Evolutionary conservation across 768 basidiomycete species (phyloP).

Genomic region (Boletus sp.): DNA sequence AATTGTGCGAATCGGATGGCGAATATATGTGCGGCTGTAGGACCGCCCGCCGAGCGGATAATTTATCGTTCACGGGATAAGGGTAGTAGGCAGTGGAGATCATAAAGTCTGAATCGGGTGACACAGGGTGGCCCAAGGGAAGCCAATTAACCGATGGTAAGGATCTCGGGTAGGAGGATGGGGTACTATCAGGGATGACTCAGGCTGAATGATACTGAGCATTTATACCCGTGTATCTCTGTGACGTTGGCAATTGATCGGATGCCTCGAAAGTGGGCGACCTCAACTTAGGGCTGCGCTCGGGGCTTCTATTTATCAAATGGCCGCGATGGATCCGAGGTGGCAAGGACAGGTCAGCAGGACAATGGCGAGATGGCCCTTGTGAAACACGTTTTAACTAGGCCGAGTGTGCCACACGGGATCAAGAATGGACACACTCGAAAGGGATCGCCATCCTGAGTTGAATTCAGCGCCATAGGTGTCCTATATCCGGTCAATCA

Average conservation of each 20-base stretch:
- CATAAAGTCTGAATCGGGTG: slow-evolving; percentile 28
- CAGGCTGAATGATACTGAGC: slow-evolving; percentile 19
- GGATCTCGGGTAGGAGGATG: slow-evolving; percentile 15
- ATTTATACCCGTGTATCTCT: slow-evolving; percentile 32
- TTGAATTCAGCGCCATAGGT: slow-evolving; percentile 9
- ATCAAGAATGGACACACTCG: slow-evolving; percentile 26
- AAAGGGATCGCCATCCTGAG: slow-evolving; percentile 22
- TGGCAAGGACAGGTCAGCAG: slow-evolving; percentile 15
- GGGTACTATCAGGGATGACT: slow-evolving; percentile 29
- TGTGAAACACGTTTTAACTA: slow-evolving; percentile 33
- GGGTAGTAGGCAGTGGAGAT: slow-evolving; percentile 31
- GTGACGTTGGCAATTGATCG: slow-evolving; percentile 31
- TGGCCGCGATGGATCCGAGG: slow-evolving; percentile 26
- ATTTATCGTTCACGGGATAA: slow-evolving; percentile 24
- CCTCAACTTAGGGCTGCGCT: slow-evolving; percentile 27
- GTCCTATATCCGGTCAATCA: slow-evolving; percentile 36
- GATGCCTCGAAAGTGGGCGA: slow-evolving; percentile 30
- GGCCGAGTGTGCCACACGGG: slow-evolving; percentile 13
- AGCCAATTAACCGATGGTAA: slow-evolving; percentile 18
- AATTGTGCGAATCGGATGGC: slow-evolving; percentile 21
- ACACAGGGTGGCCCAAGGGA: slow-evolving; percentile 14
- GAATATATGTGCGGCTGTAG: slow-evolving; percentile 33
- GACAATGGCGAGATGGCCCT: slow-evolving; percentile 23
- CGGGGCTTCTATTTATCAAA: slow-evolving; percentile 34
- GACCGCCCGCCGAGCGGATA: slow-evolving; percentile 18